A percentile compares a stretch with the other conserved stretches of the same genome.
phyloP scores from a whole-genome alignment of 768 basidiomycete species.

The Sarcodon aspratus region DNA sequence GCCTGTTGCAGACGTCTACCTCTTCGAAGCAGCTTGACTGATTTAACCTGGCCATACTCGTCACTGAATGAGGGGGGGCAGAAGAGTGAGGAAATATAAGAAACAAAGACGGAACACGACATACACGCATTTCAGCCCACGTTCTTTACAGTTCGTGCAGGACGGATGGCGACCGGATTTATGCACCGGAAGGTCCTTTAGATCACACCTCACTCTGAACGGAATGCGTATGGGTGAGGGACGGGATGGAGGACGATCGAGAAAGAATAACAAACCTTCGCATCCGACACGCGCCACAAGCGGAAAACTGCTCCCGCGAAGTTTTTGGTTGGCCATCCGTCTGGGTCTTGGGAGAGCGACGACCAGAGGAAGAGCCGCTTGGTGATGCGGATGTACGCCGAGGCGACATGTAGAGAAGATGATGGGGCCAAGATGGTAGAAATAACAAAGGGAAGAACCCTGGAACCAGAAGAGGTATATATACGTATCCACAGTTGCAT shows the following conservation, averaged over 20 bases:
- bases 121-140: conserved; percentile 88
- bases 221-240: neutral
- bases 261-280: conserved; percentile 39
- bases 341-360: conserved; percentile 6
- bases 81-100: conserved; percentile 1
- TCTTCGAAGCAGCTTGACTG: conserved; percentile 73
- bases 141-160: conserved; percentile 86
- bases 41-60: conserved; percentile 86
- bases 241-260: neutral
- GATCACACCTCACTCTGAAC: conserved; percentile 80
- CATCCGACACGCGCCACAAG: conserved; percentile 89
- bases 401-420: conserved; percentile 42
- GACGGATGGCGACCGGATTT: conserved; percentile 30
- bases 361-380: conserved; percentile 8
- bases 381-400: conserved; percentile 10
- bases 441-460: conserved; percentile 16
- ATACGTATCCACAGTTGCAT: neutral
- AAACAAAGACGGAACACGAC: conserved; percentile 19
- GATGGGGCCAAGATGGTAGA: conserved; percentile 14
- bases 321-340: conserved; percentile 15
- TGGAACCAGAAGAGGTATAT: conserved; percentile 16
- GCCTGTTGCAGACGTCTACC: conserved; percentile 77
- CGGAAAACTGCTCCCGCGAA: conserved; percentile 23
- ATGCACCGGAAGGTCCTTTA: conserved; percentile 66
- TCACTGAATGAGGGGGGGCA: conserved; percentile 37